A percentile compares a stretch with the other conserved stretches of the same genome.
These are phyloP conservation scores for Aspergillus olivimuriae DNA, from an alignment of 495 filamentous ascomycete species.

Conservation along the genomic window DNA sequence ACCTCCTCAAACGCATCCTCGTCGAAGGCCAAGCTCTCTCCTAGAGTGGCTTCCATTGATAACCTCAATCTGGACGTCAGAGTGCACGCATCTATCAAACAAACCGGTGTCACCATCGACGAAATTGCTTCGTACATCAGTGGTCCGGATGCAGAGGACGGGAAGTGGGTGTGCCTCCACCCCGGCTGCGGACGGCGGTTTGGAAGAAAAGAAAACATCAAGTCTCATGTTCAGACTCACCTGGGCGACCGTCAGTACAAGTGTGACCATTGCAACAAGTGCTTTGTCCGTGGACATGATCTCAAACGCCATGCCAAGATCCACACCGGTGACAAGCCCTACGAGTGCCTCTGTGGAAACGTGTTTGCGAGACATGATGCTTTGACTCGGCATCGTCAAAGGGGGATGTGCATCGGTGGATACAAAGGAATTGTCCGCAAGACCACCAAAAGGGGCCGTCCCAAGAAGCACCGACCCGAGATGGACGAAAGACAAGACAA, in stretches of 20 bases:
- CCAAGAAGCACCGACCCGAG: constrained; percentile 57
- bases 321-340: constrained; percentile 87
- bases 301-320: constrained; percentile 96
- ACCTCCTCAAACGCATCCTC: constrained; percentile 22
- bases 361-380: constrained; percentile 92
- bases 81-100: constrained; percentile 47
- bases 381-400: constrained; percentile 85
- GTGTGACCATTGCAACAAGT: constrained; percentile 83
- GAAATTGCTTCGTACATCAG: constrained; percentile 82
- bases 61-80: constrained; percentile 43
- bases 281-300: constrained; percentile 94
- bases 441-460: constrained; percentile 58
- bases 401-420: constrained; percentile 89
- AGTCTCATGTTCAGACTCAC: constrained; percentile 95
- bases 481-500: constrained; percentile 64
- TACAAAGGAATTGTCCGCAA: constrained; percentile 78
- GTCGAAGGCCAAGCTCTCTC: constrained; percentile 26
- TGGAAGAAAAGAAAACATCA: constrained; percentile 93
- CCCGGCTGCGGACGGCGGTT: constrained; percentile 78
- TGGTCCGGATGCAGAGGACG: constrained; percentile 64
- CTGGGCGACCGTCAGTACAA: constrained; percentile 90
- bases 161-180: constrained; percentile 81
- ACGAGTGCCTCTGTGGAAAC: constrained; percentile 83
- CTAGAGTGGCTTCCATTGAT: constrained; percentile 33
- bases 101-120: constrained; percentile 78